phyloP scores from a whole-genome alignment of 768 basidiomycete genomes.

The Boletus subcaerulescens region DNA sequence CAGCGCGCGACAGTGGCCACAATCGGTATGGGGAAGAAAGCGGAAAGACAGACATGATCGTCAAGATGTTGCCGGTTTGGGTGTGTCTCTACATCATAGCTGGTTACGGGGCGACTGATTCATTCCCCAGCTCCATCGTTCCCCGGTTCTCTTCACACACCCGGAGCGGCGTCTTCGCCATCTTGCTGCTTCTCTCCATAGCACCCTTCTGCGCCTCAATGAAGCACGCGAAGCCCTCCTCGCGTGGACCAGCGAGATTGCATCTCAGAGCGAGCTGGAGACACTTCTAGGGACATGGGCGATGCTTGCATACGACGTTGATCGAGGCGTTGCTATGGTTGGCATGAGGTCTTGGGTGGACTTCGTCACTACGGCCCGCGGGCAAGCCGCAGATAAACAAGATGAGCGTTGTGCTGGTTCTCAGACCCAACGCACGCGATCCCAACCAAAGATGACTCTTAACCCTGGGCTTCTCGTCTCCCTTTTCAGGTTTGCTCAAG shows the following conservation, averaged over 20 bases:
- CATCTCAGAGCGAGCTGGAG: conserved; percentile 49
- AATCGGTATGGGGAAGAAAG: conserved; percentile 4
- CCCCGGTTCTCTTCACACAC: conserved; percentile 78
- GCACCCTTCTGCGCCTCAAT: conserved; percentile 58
- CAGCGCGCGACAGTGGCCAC: conserved; percentile 32
- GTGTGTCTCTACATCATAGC: conserved; percentile 43
- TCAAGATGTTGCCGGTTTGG: conserved; percentile 86
- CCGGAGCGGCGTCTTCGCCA: conserved; percentile 72
- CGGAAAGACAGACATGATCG: conserved; percentile 32
- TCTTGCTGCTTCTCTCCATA: conserved; percentile 59
- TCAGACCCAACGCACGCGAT: neutral
- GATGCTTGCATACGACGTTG: conserved; percentile 67
- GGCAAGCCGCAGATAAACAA: conserved; percentile 3
- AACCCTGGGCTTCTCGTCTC: conserved; percentile 31
- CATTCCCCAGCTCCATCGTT: conserved; percentile 69
- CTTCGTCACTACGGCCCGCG: conserved; percentile 20
- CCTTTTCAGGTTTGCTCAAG: conserved; percentile 51
- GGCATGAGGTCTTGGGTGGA: conserved; percentile 57
- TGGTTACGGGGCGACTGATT: conserved; percentile 5
- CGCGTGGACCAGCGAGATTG: conserved; percentile 47
- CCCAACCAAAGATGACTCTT: conserved; percentile 28
- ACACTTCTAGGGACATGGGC: conserved; percentile 71
- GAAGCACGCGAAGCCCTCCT: conserved; percentile 47
- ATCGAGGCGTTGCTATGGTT: conserved; percentile 52
- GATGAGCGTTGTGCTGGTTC: neutral